Evolutionary conservation across 176 grass and related monocot genomes (phyloP), one percentile per base, ranked within the genome.

Genomic region (Oryza officinalis): DNA sequence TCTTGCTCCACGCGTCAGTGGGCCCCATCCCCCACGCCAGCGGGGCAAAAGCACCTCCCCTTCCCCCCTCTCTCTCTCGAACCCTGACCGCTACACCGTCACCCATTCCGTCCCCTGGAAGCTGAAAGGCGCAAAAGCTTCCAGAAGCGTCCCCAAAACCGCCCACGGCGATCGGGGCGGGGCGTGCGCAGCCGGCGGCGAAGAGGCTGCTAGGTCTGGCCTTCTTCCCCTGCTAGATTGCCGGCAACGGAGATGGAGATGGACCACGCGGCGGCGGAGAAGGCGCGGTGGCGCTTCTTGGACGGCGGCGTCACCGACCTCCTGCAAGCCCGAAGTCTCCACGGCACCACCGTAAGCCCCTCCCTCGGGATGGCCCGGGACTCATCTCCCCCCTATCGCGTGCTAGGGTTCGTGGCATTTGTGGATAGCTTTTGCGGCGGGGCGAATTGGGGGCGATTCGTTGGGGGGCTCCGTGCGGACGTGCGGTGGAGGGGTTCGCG

Each of bases 281-380:
- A 89, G 76, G 74, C 75, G 70, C 71, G 72, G 44, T 99, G 93
- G 93, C 78, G 80, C 28, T 96, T 89, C 86, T 31, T 81, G 26
- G 89, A 99, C 71, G 96, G 89, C 50, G 81, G 72, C 87, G 37
- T 92, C 65, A 71, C 89, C 80, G 78, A 92, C 85, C 86, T 92
- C 20, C 78, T 96, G 41, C 87, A 96, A 47, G 80, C 89, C 64
- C 87, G 91, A 31, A 67, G 80, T 66, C 63, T 94, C 26, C 76
- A 81, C 13, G 89, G 85, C 66, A 72, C 69, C 32, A 49, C 67
- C 10, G 90, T 94, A 90, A 63, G 81, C 4, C 35, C 35, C 35
- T 8, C 33, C 41, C 50, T 32, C 23, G 35, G n/a, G 32, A 6
- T 71, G 13, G 38, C 30, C 17, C 8, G 69, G 0, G 27, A 40